Evolutionary conservation across 305 asterid species (phyloP), one percentile per base, ranked within the genome.

Genomic region (Ajuga reptans): DNA sequence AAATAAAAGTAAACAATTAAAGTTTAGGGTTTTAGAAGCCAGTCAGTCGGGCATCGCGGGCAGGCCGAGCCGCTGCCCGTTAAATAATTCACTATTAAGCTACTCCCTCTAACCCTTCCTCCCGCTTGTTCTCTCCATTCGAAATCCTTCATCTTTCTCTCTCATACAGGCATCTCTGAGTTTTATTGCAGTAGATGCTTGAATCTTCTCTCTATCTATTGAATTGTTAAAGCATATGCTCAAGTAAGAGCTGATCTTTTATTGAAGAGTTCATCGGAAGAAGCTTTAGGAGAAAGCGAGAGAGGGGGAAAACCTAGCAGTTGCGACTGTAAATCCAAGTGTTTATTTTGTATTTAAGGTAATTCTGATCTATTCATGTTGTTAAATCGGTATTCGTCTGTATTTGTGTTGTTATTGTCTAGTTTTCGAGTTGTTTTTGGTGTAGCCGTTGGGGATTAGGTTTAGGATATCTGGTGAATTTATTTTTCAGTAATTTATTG

Each of bases 71-170:
- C 54, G 65, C 70, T 73, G 67, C 76, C 82, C 76, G 75, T 53
- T 60, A 52, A 36, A 24, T 64, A 45, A 33, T 6, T 68, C 81
- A 21, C 45, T 69, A 64, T 69, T 71, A 57, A 57, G 68, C 57
- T 16, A 55, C 68, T 45, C n/a, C 33, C 57, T 29, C 55, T 14
- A 63, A 61, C 54, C 66, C 58, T 53, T 64, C 66, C 84, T 79
- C 84, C 84, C 84, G 84, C 84, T 79, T 79, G 27, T 79, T 76
- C 79, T 57, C 34, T 63, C 43, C 14, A 69, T 79, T 79, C 84
- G 81, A 79, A 79, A 76, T 73, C 75, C 31, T 57, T 67, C 43
- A 59, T 21, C 65, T 3, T 17, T 31, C 47, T 42, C 71, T 18
- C 55, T 46, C 65, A 24, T 16, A 6, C 63, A 14, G 21, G 9